Percentiles rank a stretch among this genome's conserved stretches.
Conservation (phyloP, 441 rosid species). For the Pelargonium myrrhifolium region DNA sequence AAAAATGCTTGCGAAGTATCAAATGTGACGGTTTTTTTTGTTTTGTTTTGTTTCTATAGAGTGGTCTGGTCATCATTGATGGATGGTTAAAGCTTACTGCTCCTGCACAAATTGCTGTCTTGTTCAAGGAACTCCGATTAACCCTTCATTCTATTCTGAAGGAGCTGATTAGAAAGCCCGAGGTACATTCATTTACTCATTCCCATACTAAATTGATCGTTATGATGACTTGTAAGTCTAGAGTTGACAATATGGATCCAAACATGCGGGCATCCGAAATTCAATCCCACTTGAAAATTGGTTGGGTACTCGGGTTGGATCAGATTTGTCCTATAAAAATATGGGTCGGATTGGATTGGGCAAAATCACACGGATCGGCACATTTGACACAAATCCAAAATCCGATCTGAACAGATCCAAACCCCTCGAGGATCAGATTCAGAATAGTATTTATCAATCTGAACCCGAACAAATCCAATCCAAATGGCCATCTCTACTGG, state of each 20-base stretch:
- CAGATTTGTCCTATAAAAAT: no score
- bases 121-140: constrained; percentile 75
- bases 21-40: background rate
- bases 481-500: background rate
- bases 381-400: no score
- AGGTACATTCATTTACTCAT: constrained; percentile 31
- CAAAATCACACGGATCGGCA: no score
- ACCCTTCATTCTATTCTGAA: constrained; percentile 66
- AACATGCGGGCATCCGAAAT: no score
- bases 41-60: constrained; percentile 29
- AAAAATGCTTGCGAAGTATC: background rate
- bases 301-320: no score
- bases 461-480: no score
- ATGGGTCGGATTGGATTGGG: no score
- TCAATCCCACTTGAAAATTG: no score
- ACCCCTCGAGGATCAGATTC: no score
- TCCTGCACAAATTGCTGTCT: constrained; percentile 84
- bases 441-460: no score
- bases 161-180: constrained; percentile 66
- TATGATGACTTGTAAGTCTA: background rate
- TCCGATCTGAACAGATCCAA: no score
- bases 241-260: background rate
- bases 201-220: background rate
- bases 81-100: constrained; percentile 85
- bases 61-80: constrained; percentile 62